Percentiles rank a stretch among this genome's conserved stretches.
phyloP scores from a whole-genome alignment of 2,329 filamentous ascomycete genomes.

The Uncinocarpus reesii region DNA sequence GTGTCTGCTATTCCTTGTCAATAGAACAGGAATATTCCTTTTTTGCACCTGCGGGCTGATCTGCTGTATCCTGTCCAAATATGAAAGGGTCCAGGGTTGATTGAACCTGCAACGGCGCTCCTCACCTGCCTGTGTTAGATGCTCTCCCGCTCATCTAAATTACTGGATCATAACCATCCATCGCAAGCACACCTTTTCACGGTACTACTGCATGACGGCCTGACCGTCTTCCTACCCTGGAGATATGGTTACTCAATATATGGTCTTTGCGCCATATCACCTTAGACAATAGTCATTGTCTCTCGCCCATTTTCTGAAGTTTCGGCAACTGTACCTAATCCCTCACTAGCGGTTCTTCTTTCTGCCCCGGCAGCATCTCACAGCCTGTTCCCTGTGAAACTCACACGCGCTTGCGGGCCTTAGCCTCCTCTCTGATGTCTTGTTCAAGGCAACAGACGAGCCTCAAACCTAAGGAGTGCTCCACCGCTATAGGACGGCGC shows the following conservation, averaged over 20 bases:
- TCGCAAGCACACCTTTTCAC: background rate
- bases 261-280: background rate
- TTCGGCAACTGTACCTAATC: constrained; percentile 1
- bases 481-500: too few species aligned
- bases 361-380: too few species aligned
- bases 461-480: background rate
- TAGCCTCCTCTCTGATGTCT: background rate
- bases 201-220: constrained; percentile 2
- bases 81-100: background rate
- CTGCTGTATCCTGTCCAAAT: background rate
- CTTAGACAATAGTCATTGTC: background rate
- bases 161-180: background rate
- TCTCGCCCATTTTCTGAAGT: background rate
- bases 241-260: background rate
- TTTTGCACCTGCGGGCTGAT: background rate
- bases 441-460: background rate
- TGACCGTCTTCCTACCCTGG: background rate
- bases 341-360: background rate
- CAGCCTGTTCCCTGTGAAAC: background rate
- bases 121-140: background rate
- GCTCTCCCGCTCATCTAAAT: background rate
- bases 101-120: background rate
- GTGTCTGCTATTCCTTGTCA: background rate
- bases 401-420: background rate
- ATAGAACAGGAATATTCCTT: background rate